Evolutionary conservation across 768 basidiomycete species (phyloP), one percentile per base, ranked within the genome.

Genomic region (Dioszegia aurantiaca): DNA sequence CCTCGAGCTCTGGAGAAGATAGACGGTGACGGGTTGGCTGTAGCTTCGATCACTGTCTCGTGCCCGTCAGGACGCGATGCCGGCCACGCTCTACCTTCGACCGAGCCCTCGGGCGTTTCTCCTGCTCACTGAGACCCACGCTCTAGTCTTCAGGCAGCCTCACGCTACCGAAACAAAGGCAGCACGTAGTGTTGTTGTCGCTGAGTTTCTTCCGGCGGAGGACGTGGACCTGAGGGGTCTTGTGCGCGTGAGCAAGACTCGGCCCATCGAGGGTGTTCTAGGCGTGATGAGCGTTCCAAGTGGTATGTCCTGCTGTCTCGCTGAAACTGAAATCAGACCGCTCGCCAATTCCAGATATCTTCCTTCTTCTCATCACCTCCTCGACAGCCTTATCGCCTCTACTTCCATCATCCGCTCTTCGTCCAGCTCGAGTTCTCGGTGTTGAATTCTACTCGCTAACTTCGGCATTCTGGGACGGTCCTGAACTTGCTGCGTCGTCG

Each of bases 401-500:
- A 75, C 47, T 66, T 8, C 80, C 85, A 12, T 85, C 88, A 76
- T 83, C 83, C 40, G 58, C 72, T 23, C 86, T 92, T 16, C 85
- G 85, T 10, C 86, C 85, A 60, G 63, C 69, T 16, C 69, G 70
- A 56, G 92, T 99, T 56, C 85, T 92, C 60, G 86, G 88, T 70
- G 90, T 95, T 53, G 85, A 82, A 41, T 98, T 97, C 79, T 91
- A 85, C 78, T 89, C 89, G 67, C 78, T 99, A 64, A 87, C 86
- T 10, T 87, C 89, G 28, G 80, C 88, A 1, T 78, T 83, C 12
- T 99, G 89, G 88, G 95, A 99, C 69, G 86, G 89, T 64, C 78
- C 68, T 4, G 64, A 65, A 6, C 39, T 72, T 19, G 51, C 60
- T 11, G 11, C 53, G 9, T 45, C 59, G 12, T 30, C 48, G n/a